Evolutionary conservation across 164 flowering plant species (phyloP), one percentile per base, ranked within the genome.

Genomic region (Vitis vinifera): DNA sequence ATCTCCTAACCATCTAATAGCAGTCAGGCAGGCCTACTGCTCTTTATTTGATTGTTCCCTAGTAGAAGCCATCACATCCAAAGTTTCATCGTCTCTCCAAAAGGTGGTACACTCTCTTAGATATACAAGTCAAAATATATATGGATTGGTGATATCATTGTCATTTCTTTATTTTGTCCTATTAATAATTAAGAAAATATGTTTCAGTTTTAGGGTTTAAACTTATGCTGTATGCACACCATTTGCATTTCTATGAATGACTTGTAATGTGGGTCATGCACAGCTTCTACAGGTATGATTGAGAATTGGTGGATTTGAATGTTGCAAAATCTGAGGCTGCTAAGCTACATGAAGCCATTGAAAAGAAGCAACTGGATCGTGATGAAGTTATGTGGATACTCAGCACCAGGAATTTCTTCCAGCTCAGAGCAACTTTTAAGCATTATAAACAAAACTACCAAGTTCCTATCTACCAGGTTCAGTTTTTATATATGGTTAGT

Each of bases 211-310:
- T 5, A 15, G 7, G 23, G 23, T 23, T 23, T 23, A 23, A 23
- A 23, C 23, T 23, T 23, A 23, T 23, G 23, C 23, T 23, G 1
- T 23, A 23, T 23, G 23, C 23, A 1, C 23, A 23, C 23, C 23
- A 23, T 23, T 23, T 23, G 23, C 23, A 23, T 23, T 23, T 23
- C 23, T 23, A 23, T 31, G 44, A 31, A 3, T 31, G 44, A 31
- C 44, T 31, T 31, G 44, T 0, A 31, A 3, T 31, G 44, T 31
- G 44, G 6, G 44, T 23, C 23, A 65, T 72, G 15, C 27, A 66
- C 89, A 90, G 96, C 62, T 92, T 70, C 72, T 92, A 81, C 76
- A 85, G 97, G 72, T 88, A 80, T 71, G 89, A 91, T 58, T 77
- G 77, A 69, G 86, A 86, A 66, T 49, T 66, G 66, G 84, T 89